Evolutionary conservation across 2,329 filamentous ascomycete species (phyloP), one percentile per base, ranked within the genome.

Genomic region (Botryotinia convoluta): DNA sequence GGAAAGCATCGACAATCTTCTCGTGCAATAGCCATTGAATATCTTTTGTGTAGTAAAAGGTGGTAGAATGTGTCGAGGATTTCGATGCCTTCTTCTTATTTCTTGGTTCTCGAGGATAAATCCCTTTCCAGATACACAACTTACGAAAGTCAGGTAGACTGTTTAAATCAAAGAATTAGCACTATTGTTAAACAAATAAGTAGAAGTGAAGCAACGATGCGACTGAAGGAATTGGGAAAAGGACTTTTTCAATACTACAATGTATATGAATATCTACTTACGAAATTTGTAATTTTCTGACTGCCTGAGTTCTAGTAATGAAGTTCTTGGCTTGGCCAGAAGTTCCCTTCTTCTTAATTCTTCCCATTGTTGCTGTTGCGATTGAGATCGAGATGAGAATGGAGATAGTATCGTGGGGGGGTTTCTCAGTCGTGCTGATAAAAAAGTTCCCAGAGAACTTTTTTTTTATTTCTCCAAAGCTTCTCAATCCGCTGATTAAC

Each of bases 81-180:
- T 97, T 97, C 81, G 92, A 93, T 60, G 93, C 96, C 89, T 98
- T 98, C 87, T 97, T 98, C 87, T 94, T 95, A 86, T 92, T 97
- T 81, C 96, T 90, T 76, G 96, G 96, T 86, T 99, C 96, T 81
- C 96, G 93, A 77, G 96, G 96, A 84, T 98, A 99, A 83, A 99
- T 98, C 80, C 95, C 96, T 87, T 98, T 98, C 92, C 97, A 99
- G 83, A 99, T 99, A 86, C 96, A 99, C 82, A 99, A 88, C 85
- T 97, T 92, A 85, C 96, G 92, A 85, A 99, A 99, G 85, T 99
- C 96, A 78, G 95, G 94, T 73, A 99, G 90, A 81, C 93, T 97
- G 84, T 59, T 67, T 22, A 4, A 45, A 22, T 8, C n/a, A 16
- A 57, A 3, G 57, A 29, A 59, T 72, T 44, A 72, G 70, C 22